Base-by-base conservation (phyloP, 495 filamentous ascomycete species). In the Tuber melanosporum region DNA sequence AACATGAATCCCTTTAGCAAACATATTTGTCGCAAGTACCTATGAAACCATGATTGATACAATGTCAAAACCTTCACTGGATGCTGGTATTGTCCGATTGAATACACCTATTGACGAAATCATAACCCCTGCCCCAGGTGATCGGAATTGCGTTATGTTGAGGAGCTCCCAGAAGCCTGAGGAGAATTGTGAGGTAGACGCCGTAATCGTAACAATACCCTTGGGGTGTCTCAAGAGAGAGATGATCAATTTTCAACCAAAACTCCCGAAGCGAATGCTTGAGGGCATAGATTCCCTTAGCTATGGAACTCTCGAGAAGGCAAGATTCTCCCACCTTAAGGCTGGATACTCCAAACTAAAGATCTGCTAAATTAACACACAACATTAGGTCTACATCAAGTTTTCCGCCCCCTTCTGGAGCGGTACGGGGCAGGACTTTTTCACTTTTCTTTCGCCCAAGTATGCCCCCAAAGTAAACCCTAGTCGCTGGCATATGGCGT, bases 251-350 rank as follows among this genome's bases (percentile, higher is more conserved):
- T 98, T 99, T 83, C 83, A 83, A 3, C 95, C 95, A 8, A 77
- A 85, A 8, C 87, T 98, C 12, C 92, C 94, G 2, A 77, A 84
- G 0, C 88, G 90, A 15, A 85, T 99, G 20, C 81, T 84, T 39
- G 85, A 89, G 78, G 93, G 94, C 15, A 96, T 99, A 82, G 84
- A 88, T 69, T 89, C 87, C 74, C 91, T 97, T 78, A 91, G 92
- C 66, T 98, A 97, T 83, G 95, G 95, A 36, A 89, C 89, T 71
- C 88, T 99, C 0, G 95, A 99, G 84, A 98, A 99, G 85, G 89
- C 89, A 73, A 79, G 83, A 22, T 80, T 46, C 17, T 3, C 39
- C 39, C 49, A 57, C 49, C 9, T 10, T n/a, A 57, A n/a, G 43
- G 36, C 43, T 12, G 9, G 22, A 12, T 44, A 71, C n/a, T 26